phyloP scores from a whole-genome alignment of 495 filamentous ascomycete species.

The Penicillium herquei region DNA sequence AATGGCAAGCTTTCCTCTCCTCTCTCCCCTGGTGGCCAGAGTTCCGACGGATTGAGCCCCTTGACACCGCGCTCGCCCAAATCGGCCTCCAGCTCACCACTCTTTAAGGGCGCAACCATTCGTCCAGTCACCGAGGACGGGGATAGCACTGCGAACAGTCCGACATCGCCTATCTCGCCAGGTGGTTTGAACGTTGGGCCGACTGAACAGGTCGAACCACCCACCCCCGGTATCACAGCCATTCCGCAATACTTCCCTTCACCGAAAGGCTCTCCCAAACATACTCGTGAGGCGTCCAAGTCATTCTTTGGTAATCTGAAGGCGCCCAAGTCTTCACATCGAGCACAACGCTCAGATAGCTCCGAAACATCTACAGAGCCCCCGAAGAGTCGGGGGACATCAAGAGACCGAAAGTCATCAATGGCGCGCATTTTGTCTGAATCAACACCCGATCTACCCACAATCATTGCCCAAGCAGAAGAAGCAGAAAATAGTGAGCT shows the following conservation, averaged over 20 bases:
- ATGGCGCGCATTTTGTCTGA: constrained; percentile 36
- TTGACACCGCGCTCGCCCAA: constrained; percentile 45
- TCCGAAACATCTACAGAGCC: constrained; percentile 39
- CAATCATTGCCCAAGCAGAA: constrained; percentile 26
- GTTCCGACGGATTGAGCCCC: constrained; percentile 41
- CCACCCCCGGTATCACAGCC: constrained; percentile 51
- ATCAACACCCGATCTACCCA: constrained; percentile 43
- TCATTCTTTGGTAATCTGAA: constrained; percentile 58
- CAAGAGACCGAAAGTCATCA: constrained; percentile 38
- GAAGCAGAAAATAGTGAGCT: constrained; percentile 35
- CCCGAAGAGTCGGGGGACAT: constrained; percentile 44
- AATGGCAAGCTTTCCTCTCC: constrained; percentile 34
- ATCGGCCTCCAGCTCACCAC: constrained; percentile 41
- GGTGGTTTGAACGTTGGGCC: constrained; percentile 6
- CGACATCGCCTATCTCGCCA: constrained; percentile 34
- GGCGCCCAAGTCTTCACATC: constrained; percentile 53
- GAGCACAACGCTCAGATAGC: constrained; percentile 39
- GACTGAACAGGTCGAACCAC: constrained; percentile 33
- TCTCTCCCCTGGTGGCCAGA: constrained; percentile 37
- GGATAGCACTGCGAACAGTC: constrained; percentile 31
- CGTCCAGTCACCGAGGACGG: constrained; percentile 46
- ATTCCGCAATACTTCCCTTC: constrained; percentile 55
- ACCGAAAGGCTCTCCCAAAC: constrained; percentile 46
- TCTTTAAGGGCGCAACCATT: constrained; percentile 44
- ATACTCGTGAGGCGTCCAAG: constrained; percentile 52